Evolutionary conservation across 2,329 filamentous ascomycete genomes (phyloP), one percentile per base, ranked within the genome.

Genomic region (Trichophyton mentagrophytes): DNA sequence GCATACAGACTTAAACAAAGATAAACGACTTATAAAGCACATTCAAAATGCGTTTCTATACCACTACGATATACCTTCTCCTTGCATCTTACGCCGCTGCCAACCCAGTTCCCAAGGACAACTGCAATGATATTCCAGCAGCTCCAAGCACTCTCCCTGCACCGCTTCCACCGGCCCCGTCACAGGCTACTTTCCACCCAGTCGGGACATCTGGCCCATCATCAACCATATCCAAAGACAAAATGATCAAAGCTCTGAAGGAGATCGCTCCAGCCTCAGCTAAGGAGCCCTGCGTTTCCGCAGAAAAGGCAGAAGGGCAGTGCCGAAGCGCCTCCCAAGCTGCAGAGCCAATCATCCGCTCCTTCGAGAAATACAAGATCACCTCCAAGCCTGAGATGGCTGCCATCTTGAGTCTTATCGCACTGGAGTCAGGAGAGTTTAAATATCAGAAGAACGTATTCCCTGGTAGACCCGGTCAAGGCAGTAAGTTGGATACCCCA

Each of bases 371-470:
- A 9, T 86, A 89, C 76, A 65, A 71, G 2, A 75, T 90, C 66
- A 78, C 73, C 56, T 71, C 71, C 38, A 73, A 74, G 22, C 80
- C 78, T 22, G 82, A 87, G 66, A 84, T 87, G 69, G 88, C 88
- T 5, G 88, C 85, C 22, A 72, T 91, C 15, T 69, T 93, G 49
- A 78, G 85, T 11, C 77, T 90, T 68, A 86, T 89, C 76, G 82
- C 85, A 9, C 85, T 85, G 69, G 90, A 95, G 75, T 84, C 82
- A 1, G 83, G 61, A 22, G 79, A 85, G 64, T 88, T 91, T 74
- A 79, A 81, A 67, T 91, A 82, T 79, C 88, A 86, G 73, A 80
- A 78, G 71, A 89, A 90, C 73, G 76, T 84, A 66, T 80, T 71
- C 74, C 80, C 80, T 0, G 72, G 69, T 15, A 47, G 74, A 0